A percentile compares a stretch with the other conserved stretches of the same genome.
Evolutionary conservation across 2,329 filamentous ascomycete genomes (phyloP).

Genomic region (Cordyceps fumosorosea): DNA sequence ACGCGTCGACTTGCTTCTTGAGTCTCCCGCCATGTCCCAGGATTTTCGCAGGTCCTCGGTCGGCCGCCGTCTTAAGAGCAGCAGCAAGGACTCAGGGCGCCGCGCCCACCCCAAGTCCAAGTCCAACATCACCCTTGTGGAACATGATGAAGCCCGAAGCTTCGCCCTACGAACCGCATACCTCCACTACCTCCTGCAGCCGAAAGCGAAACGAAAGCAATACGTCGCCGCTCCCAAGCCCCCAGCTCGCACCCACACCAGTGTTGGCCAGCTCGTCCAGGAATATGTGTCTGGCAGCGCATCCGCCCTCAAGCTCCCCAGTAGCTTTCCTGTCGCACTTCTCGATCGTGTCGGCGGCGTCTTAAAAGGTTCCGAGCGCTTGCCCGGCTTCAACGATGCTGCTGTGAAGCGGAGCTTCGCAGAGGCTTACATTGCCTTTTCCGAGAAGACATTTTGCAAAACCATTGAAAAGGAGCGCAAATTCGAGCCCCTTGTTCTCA

Average conservation of each 20-base stretch:
- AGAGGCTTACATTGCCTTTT: conserved; percentile 88
- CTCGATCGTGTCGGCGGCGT: conserved; percentile 75
- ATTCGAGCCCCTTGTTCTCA: conserved; percentile 86
- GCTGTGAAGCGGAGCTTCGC: conserved; percentile 90
- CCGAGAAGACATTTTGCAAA: conserved; percentile 79
- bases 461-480: conserved; percentile 90
- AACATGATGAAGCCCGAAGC: conserved; percentile 77
- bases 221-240: conserved; percentile 65
- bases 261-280: conserved; percentile 79
- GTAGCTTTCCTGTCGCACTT: conserved; percentile 44
- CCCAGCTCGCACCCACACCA: conserved; percentile 57
- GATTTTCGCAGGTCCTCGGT: conserved; percentile 42
- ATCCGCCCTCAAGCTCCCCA: conserved; percentile 49
- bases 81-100: conserved; percentile 36
- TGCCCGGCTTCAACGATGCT: conserved; percentile 87
- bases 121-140: conserved; percentile 41
- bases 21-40: conserved; percentile 39
- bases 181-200: conserved; percentile 87
- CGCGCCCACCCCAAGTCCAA: conserved; percentile 44
- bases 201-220: conserved; percentile 81
- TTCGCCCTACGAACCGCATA: conserved; percentile 88
- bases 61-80: conserved; percentile 37
- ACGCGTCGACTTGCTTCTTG: neutral
- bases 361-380: conserved; percentile 71
- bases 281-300: conserved; percentile 61